Percentiles rank a stretch among this genome's conserved stretches.
phyloP scores from a whole-genome alignment of 352 stramenopile genomes.

The Phytophthora ramorum region DNA sequence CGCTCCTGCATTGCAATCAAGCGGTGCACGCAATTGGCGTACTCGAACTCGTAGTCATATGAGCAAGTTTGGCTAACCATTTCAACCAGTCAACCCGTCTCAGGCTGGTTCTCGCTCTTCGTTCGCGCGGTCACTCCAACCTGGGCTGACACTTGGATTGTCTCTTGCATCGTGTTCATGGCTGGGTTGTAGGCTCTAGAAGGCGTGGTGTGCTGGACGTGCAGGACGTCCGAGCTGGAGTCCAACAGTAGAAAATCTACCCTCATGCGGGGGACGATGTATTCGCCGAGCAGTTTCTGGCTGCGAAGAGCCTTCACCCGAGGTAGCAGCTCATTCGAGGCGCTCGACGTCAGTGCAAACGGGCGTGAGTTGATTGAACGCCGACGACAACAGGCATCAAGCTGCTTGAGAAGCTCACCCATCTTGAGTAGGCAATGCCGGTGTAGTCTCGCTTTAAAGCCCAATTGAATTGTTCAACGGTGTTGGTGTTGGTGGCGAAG shows the following conservation, averaged over 20 bases:
- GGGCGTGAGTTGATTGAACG: not conserved
- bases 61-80: not conserved
- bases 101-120: not conserved
- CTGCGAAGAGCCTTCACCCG: too few relatives aligned
- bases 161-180: not conserved
- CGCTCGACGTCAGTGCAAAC: too few relatives aligned
- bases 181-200: too few relatives aligned
- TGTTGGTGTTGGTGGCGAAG: constrained; percentile 36
- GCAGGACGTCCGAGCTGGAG: not conserved
- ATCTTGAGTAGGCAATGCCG: not conserved
- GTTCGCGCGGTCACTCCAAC: not conserved
- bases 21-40: not conserved
- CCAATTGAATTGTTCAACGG: constrained; percentile 15
- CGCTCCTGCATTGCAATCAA: not conserved
- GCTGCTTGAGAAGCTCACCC: not conserved
- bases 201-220: not conserved
- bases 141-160: not conserved
- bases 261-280: not conserved
- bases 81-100: not conserved
- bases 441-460: constrained; percentile 32
- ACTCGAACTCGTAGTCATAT: not conserved
- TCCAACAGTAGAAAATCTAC: not conserved
- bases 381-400: not conserved
- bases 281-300: too few relatives aligned
- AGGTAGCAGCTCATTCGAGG: too few relatives aligned